phyloP scores from a whole-genome alignment of 768 basidiomycete genomes.

The Mrakia gelida region DNA sequence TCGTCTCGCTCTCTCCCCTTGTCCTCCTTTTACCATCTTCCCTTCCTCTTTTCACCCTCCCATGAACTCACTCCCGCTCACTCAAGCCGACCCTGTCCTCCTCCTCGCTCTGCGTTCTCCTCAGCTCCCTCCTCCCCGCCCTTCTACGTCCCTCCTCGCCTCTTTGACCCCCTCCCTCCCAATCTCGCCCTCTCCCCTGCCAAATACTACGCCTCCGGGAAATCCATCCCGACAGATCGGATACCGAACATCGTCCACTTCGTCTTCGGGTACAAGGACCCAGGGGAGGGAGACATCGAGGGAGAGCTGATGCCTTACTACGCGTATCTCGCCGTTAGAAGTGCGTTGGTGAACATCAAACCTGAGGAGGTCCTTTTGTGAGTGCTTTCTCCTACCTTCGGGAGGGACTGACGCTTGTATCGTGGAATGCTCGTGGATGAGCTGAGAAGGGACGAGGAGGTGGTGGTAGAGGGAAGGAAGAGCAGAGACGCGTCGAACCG shows the following conservation, averaged over 20 bases:
- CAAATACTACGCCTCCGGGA: slow-evolving; percentile 31
- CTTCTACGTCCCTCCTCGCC: slow-evolving; percentile 18
- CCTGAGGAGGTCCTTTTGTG: slow-evolving; percentile 45
- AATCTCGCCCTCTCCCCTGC: slow-evolving; percentile 28
- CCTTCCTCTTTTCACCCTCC: too few relatives aligned
- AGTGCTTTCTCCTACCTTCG: slow-evolving; percentile 5
- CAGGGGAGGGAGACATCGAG: slow-evolving; percentile 31
- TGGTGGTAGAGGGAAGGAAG: not conserved
- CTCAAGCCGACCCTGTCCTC: too few relatives aligned
- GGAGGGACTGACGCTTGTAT: not conserved
- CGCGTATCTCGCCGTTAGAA: slow-evolving; percentile 45
- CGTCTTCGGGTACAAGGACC: slow-evolving; percentile 44
- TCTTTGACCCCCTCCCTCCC: slow-evolving; percentile 37
- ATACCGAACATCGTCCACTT: slow-evolving; percentile 45
- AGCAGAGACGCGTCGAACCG: not conserved
- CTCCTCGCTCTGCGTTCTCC: too few relatives aligned
- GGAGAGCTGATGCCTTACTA: slow-evolving; percentile 45
- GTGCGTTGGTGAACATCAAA: slow-evolving; percentile 42
- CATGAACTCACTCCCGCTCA: too few relatives aligned
- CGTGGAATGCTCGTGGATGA: too few relatives aligned
- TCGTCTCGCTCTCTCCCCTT: not conserved
- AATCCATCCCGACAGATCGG: slow-evolving; percentile 36
- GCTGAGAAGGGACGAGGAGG: too few relatives aligned
- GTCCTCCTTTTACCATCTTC: not conserved
- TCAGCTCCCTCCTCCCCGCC: slow-evolving; percentile 10